Conservation (phyloP, 768 basidiomycete genomes). For the Hypholoma sublateritium region DNA sequence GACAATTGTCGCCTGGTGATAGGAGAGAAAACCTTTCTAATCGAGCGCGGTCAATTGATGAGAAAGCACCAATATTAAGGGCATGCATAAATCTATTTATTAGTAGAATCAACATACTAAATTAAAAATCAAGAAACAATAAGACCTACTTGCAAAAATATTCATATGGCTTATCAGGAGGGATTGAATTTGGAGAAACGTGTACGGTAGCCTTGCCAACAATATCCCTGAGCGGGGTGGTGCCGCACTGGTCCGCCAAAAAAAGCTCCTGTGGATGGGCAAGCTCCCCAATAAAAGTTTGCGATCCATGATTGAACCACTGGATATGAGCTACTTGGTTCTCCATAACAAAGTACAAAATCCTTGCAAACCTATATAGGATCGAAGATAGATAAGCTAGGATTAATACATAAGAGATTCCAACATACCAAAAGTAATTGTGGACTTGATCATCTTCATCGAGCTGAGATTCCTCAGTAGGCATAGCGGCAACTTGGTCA, state of each 20-base stretch:
- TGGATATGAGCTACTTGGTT: conserved; percentile 56
- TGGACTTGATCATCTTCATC: conserved; percentile 41
- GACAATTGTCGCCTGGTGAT: conserved; percentile 53
- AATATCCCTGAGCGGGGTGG: conserved; percentile 37
- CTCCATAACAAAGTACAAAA: conserved; percentile 50
- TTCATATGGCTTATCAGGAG: conserved; percentile 31
- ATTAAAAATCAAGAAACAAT: background rate
- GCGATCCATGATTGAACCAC: conserved; percentile 73
- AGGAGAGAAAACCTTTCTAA: conserved; percentile 21
- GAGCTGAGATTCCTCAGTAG: conserved; percentile 30
- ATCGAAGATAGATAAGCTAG: background rate
- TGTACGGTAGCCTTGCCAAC: conserved; percentile 50
- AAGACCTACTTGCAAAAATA: conserved; percentile 58
- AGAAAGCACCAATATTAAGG: conserved; percentile 43
- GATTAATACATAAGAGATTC: background rate
- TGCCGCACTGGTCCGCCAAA: conserved; percentile 53
- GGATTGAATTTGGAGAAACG: conserved; percentile 24
- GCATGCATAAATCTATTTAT: conserved; percentile 50
- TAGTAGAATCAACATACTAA: background rate
- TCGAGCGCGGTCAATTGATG: conserved; percentile 33
- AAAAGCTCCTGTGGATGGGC: conserved; percentile 67
- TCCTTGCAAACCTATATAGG: conserved; percentile 61
- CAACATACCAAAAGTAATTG: conserved; percentile 63
- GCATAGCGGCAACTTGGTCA: conserved; percentile 21
- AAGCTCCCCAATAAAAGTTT: conserved; percentile 60